phyloP scores from a whole-genome alignment of 345 rosid species.

The Eucalyptus shirleyi region DNA sequence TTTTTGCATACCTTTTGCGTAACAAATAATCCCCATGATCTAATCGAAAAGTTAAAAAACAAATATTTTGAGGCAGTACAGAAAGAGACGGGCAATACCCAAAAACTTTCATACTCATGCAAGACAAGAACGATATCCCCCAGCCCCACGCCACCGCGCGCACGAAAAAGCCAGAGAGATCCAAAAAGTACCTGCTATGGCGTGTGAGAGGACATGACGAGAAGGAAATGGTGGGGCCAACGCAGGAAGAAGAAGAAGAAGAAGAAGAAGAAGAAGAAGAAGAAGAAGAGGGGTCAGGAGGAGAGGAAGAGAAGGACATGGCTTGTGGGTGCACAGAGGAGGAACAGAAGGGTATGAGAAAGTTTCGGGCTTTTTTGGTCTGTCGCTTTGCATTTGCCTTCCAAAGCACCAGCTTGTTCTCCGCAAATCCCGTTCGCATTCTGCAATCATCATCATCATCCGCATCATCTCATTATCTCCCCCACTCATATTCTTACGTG shows the following conservation, averaged over 20 bases:
- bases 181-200: neutral
- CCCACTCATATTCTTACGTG: neutral
- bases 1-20: constrained; percentile 2
- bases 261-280: neutral
- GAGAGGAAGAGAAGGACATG: neutral
- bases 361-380: neutral
- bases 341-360: neutral
- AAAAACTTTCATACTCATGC: neutral
- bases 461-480: neutral
- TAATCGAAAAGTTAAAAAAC: neutral
- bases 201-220: neutral
- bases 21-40: neutral
- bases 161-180: neutral
- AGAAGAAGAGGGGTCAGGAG: neutral
- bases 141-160: neutral
- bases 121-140: neutral
- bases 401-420: neutral
- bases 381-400: neutral
- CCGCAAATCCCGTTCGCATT: neutral
- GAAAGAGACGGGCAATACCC: neutral
- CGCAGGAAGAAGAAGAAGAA: neutral
- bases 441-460: neutral
- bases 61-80: neutral
- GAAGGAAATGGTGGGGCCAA: neutral
- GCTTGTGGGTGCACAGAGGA: neutral